A percentile compares a stretch with the other conserved stretches of the same genome.
phyloP scores from a whole-genome alignment of 352 stramenopile genomes.

The Pythium dissotocum region DNA sequence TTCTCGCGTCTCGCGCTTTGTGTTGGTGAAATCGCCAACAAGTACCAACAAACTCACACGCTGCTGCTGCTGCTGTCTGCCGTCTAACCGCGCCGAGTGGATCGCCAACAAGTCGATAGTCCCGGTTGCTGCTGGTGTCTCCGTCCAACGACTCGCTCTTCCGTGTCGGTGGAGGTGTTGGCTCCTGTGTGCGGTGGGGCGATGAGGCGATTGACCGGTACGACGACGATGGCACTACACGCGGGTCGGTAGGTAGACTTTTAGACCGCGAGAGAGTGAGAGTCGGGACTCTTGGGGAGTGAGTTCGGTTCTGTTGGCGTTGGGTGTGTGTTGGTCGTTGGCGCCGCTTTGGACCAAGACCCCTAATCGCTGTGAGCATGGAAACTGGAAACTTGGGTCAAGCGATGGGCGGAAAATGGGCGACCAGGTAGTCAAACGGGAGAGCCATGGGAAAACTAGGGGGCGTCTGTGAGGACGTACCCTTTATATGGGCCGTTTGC shows the following conservation, averaged over 20 bases:
- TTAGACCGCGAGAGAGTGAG: neutral
- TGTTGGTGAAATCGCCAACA: neutral
- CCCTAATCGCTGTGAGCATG: slow-evolving; percentile 6
- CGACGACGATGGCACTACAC: neutral
- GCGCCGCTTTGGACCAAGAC: slow-evolving; percentile 4
- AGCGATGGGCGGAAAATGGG: neutral
- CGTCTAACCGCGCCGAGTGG: neutral
- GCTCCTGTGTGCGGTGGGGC: neutral
- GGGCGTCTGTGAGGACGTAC: neutral
- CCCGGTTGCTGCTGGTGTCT: neutral
- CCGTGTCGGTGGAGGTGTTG: neutral
- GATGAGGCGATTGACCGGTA: neutral
- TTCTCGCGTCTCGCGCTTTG: neutral
- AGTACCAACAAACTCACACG: neutral
- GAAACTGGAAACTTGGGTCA: neutral
- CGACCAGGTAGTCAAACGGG: slow-evolving; percentile 12
- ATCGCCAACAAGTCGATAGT: neutral
- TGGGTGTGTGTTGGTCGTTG: slow-evolving; percentile 10
- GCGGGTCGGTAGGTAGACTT: neutral
- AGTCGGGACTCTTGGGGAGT: slow-evolving; percentile 3
- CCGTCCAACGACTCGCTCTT: neutral
- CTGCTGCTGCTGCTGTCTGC: neutral
- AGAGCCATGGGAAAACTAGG: neutral
- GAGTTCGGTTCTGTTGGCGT: slow-evolving; percentile 4
- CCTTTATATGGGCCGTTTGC: neutral